Conservation (phyloP, 1,284 basidiomycete genomes). For the Ceratobasidium sp. region DNA sequence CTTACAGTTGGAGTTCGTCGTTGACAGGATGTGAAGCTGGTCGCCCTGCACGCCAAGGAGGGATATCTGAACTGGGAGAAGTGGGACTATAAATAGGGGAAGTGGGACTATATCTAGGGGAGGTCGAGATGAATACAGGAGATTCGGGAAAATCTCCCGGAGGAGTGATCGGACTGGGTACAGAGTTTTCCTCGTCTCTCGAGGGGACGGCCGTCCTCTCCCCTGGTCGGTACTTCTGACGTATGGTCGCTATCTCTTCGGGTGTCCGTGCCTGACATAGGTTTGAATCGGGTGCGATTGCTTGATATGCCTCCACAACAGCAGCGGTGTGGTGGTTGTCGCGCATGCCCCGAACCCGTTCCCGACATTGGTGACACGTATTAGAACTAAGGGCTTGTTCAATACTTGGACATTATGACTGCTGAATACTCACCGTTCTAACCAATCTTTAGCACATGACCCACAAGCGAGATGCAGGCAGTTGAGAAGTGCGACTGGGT, state of each 20-base stretch:
- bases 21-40: too few species aligned
- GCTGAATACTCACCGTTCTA: conserved; percentile 1
- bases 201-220: neutral
- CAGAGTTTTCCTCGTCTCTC: too few species aligned
- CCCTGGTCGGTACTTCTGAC: conserved; percentile 22
- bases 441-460: conserved; percentile 28
- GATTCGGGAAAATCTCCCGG: too few species aligned
- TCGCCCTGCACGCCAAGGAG: too few species aligned
- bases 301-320: conserved; percentile 20
- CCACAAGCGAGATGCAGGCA: conserved; percentile 35
- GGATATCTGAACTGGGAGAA: too few species aligned
- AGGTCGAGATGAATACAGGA: too few species aligned
- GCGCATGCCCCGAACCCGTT: conserved; percentile 8
- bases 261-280: conserved; percentile 2
- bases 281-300: conserved; percentile 22
- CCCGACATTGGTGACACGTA: conserved; percentile 29
- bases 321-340: conserved; percentile 25
- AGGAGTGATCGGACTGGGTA: too few species aligned
- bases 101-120: neutral
- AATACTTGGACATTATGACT: neutral
- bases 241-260: neutral
- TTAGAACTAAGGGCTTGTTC: neutral
- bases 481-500: conserved; percentile 28
- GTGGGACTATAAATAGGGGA: neutral
- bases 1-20: neutral